Evolutionary conservation across 768 basidiomycete genomes (phyloP), one percentile per base, ranked within the genome.

Genomic region (Lentinula lateritia): DNA sequence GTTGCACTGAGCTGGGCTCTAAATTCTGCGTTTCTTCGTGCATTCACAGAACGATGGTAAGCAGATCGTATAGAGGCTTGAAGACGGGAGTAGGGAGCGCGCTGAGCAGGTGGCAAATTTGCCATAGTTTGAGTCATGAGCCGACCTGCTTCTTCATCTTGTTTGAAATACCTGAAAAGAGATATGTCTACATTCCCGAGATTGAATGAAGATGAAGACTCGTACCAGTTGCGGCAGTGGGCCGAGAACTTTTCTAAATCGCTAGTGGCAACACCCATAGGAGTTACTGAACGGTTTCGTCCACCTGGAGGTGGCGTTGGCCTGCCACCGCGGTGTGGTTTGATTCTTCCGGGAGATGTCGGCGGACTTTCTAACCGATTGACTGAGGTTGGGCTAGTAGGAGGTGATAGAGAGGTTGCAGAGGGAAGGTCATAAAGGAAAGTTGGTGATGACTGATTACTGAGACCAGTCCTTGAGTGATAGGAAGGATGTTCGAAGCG

Each of bases 61-160:
- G 87, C 87, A 43, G 92, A 86, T 46, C 94, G 87, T 32, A 95
- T 88, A 18, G 90, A 90, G 1, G 93, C 89, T 71, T 96, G 94
- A 18, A 95, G 73, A 61, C 91, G 86, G 20, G 92, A 89, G 71
- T 89, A 96, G 0, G 91, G 88, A 8, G 93, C 92, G 61, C 91
- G 88, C 66, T 95, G 93, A 0, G 90, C 87, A 2, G 92, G 84
- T 6, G 89, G 89, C 3, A 94, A 80, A 38, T 86, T 87, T 50
- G 91, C 82, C 50, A 96, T 78, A 3, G 87, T 92, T 65, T 92
- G 87, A 13, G 90, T 89, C 87, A 96, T 93, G 63, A 82, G 76
- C 52, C 85, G 85, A 32, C 91, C 89, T 18, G 92, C 82, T 65
- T 85, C 80, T 67, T 90, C 87, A 69, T 93, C 88, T 72, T 93